A percentile compares a stretch with the other conserved stretches of the same genome.
Conservation (phyloP, 352 stramenopile genomes). For the Pythium graminicola region DNA sequence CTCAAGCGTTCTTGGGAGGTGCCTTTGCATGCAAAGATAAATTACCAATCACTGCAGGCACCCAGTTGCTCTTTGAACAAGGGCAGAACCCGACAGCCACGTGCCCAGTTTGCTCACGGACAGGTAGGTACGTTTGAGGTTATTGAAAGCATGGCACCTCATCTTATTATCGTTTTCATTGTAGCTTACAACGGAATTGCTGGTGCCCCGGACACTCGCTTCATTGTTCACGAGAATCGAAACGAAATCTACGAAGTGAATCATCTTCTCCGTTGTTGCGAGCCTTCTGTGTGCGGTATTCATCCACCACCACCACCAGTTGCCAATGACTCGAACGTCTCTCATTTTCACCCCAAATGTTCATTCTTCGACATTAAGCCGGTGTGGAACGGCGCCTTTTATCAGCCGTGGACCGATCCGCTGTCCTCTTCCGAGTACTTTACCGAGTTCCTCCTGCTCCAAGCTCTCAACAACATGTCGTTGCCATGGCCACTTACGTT, state of each 20-base stretch:
- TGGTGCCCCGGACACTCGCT: conserved; percentile 49
- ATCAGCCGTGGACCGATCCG: conserved; percentile 66
- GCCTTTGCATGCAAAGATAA: conserved; percentile 50
- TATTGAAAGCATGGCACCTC: too few relatives aligned
- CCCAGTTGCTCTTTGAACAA: conserved; percentile 64
- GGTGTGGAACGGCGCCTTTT: conserved; percentile 67
- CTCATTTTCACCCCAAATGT: conserved; percentile 21
- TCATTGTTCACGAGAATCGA: conserved; percentile 49
- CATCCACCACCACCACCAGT: conserved; percentile 1
- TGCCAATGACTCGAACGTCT: neutral
- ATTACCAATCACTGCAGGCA: conserved; percentile 48
- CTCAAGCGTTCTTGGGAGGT: conserved; percentile 49
- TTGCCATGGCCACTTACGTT: conserved; percentile 50
- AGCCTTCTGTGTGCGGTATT: conserved; percentile 34
- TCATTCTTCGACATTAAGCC: conserved; percentile 57
- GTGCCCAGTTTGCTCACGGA: conserved; percentile 59
- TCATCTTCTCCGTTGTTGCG: conserved; percentile 57
- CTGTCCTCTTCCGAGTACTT: conserved; percentile 68
- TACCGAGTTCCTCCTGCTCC: conserved; percentile 65
- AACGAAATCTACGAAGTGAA: conserved; percentile 53
- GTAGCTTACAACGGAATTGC: conserved; percentile 63
- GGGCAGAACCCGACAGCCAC: conserved; percentile 57
- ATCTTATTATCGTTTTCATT: too few relatives aligned
- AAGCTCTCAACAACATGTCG: conserved; percentile 78
- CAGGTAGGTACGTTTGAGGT: conserved; percentile 35